phyloP scores from a whole-genome alignment of 2,329 filamentous ascomycete genomes.

The Coniochaeta sp. region DNA sequence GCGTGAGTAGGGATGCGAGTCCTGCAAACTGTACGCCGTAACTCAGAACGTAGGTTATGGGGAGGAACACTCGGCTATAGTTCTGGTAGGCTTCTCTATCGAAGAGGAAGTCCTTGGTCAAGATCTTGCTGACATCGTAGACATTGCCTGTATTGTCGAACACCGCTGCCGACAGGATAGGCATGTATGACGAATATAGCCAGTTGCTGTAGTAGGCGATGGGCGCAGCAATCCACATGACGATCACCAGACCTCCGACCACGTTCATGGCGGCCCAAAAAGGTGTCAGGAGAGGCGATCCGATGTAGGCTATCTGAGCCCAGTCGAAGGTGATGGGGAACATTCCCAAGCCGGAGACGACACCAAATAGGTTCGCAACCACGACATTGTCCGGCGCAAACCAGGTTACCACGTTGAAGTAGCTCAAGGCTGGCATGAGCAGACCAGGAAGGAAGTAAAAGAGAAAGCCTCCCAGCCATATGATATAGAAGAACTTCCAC shows the following conservation, averaged over 20 bases:
- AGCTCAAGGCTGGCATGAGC: slow-evolving; percentile 40
- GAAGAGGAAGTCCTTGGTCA: slow-evolving; percentile 61
- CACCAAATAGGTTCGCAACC: slow-evolving; percentile 4
- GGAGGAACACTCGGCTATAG: slow-evolving; percentile 81
- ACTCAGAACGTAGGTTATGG: slow-evolving; percentile 80
- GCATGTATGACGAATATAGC: slow-evolving; percentile 24
- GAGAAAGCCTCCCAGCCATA: slow-evolving; percentile 32
- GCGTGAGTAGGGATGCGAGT: slow-evolving; percentile 69
- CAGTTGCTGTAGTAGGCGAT: slow-evolving; percentile 24
- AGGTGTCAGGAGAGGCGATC: slow-evolving; percentile 19
- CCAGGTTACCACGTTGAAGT: slow-evolving; percentile 25
- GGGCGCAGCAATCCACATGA: slow-evolving; percentile 22
- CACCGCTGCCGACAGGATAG: slow-evolving; percentile 19
- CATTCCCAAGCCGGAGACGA: slow-evolving; percentile 12
- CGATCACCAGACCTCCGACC: slow-evolving; percentile 20
- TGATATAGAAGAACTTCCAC: slow-evolving; percentile 38
- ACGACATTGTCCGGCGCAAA: slow-evolving; percentile 1
- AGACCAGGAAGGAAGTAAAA: slow-evolving; percentile 50
- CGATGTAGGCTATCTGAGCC: slow-evolving; percentile 24
- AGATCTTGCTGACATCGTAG: slow-evolving; percentile 22
- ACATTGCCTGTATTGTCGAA: slow-evolving; percentile 23
- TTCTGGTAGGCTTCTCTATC: slow-evolving; percentile 67
- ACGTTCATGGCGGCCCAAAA: slow-evolving; percentile 24
- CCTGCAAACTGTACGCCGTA: slow-evolving; percentile 84
- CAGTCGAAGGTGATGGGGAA: slow-evolving; percentile 24